Evolutionary conservation across 2,329 filamentous ascomycete species (phyloP).

Genomic region (Cryphonectria naterciae): DNA sequence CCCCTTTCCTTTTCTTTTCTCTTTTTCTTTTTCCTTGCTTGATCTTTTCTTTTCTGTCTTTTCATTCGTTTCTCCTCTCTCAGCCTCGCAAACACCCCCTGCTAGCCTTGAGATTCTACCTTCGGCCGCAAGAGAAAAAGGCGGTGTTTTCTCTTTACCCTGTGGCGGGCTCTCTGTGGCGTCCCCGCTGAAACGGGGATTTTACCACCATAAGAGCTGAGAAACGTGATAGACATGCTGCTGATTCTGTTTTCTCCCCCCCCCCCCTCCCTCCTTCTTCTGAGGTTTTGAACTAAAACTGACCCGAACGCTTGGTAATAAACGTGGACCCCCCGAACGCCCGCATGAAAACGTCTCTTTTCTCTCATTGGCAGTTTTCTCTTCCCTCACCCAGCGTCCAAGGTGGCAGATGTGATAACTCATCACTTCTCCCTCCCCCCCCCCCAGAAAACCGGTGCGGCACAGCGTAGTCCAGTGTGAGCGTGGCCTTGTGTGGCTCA

Average conservation of each 20-base stretch:
- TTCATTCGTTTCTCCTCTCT: background rate
- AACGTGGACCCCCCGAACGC: background rate
- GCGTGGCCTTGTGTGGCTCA: slow-evolving; percentile 16
- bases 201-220: background rate
- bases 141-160: background rate
- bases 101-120: accelerated
- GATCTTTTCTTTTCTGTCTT: background rate
- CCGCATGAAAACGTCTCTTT: background rate
- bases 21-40: background rate
- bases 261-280: no score
- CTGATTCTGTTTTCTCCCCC: background rate
- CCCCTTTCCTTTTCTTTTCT: background rate
- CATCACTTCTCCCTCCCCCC: no score
- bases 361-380: background rate
- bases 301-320: background rate
- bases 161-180: background rate
- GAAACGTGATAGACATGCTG: no score
- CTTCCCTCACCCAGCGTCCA: no score
- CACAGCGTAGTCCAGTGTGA: background rate
- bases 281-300: background rate
- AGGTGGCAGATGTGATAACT: no score
- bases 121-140: background rate
- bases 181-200: background rate
- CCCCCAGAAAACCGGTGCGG: background rate
- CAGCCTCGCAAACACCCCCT: background rate